A percentile compares a stretch with the other conserved stretches of the same genome.
These are phyloP conservation scores for Torulaspora indica DNA, from an alignment of 805 yeast genomes.

Conservation along the genomic window DNA sequence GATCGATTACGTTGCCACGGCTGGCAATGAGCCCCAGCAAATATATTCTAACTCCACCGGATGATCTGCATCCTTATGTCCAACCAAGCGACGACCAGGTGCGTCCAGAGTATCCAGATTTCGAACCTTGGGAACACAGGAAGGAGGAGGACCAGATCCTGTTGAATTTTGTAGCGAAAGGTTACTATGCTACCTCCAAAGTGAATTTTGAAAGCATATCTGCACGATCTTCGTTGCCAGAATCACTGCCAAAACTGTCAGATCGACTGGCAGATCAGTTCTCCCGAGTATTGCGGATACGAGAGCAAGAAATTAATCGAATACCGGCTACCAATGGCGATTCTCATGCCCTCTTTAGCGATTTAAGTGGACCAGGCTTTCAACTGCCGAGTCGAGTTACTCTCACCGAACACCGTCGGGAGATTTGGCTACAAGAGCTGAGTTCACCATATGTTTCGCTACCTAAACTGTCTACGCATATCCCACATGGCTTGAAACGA, in stretches of 20 bases:
- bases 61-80: conserved; percentile 32
- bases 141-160: conserved; percentile 32
- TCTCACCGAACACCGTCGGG: conserved; percentile 78
- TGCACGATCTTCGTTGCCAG: conserved; percentile 36
- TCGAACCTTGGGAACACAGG: conserved; percentile 35
- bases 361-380: conserved; percentile 33
- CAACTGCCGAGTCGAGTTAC: conserved; percentile 57
- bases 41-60: conserved; percentile 34
- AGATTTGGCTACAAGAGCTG: conserved; percentile 78
- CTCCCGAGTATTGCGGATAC: conserved; percentile 27
- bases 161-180: conserved; percentile 33
- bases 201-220: conserved; percentile 37
- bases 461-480: conserved; percentile 61
- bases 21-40: conserved; percentile 24
- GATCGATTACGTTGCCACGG: background rate
- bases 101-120: conserved; percentile 31
- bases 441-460: conserved; percentile 65
- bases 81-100: conserved; percentile 10
- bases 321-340: conserved; percentile 19
- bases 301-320: conserved; percentile 33
- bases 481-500: conserved; percentile 88
- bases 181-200: conserved; percentile 33
- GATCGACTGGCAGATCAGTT: conserved; percentile 30
- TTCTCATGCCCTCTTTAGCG: conserved; percentile 14
- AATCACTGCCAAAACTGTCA: conserved; percentile 32